Evolutionary conservation across 495 filamentous ascomycete species (phyloP).

Genomic region (Aspergillus carlsbadensis): DNA sequence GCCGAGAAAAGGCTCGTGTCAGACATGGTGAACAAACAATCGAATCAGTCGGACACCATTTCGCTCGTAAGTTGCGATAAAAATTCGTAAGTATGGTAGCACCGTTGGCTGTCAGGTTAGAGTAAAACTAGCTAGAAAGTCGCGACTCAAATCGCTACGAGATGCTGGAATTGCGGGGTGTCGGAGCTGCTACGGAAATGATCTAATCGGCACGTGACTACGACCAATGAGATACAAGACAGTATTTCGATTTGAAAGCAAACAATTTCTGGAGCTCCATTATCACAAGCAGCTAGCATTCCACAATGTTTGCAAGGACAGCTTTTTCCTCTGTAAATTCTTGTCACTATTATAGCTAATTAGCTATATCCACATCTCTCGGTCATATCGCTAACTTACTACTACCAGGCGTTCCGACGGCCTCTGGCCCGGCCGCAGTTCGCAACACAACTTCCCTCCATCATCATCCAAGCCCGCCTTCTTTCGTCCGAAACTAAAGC

Average conservation of each 20-base stretch:
- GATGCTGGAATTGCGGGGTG: neutral
- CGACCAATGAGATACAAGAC: conserved; percentile 1
- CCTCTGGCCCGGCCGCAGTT: conserved; percentile 31
- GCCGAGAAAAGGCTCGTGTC: conserved; percentile 23
- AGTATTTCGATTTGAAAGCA: neutral
- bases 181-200: neutral
- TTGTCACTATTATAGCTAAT: neutral
- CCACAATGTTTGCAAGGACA: conserved; percentile 40
- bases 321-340: conserved; percentile 32
- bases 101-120: no score
- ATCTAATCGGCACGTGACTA: conserved; percentile 9
- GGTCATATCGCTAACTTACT: neutral
- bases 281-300: neutral
- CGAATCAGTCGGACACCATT: neutral
- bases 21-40: neutral
- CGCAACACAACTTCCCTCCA: conserved; percentile 28
- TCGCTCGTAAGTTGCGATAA: no score
- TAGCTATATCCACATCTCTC: neutral
- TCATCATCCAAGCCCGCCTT: conserved; percentile 52
- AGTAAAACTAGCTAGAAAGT: no score
- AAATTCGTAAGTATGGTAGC: no score
- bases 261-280: neutral
- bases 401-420: conserved; percentile 17
- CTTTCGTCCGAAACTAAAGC: conserved; percentile 73
- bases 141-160: no score